Base-by-base conservation (phyloP, 352 stramenopile species). In the Pythium phragmitis region DNA sequence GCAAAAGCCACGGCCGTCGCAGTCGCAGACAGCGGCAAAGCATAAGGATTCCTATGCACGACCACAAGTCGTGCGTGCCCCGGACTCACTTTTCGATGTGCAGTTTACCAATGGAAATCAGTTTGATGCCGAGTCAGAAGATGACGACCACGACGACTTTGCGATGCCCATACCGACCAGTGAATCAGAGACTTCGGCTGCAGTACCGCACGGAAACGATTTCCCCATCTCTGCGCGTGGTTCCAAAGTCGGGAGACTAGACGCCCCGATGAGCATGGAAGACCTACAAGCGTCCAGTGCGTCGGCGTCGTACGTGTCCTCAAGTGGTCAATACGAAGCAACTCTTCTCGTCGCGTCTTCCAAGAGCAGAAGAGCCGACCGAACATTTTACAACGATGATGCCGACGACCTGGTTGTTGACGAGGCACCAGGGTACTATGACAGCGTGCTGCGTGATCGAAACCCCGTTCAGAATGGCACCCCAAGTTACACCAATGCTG, bases 361-460 rank as follows among this genome's bases (percentile, higher is more conserved):
- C 5, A 66, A 46, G 34, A 49, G 16, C 36, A 57, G 9, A 39
- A 21, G 42, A 36, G 14, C 41, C 6, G 66, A 68, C 17, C 59
- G 55, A 50, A 72, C 66, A 1, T 72, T 72, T 17, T 72, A 72
- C 54, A 50, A 34, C 7, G 55, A 58, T 26, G 62, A 73, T 42
- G 62, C 41, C 8, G 79, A 89, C 28, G 71, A 85, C 17, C 33
- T 82, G 3, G 77, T 92, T 2, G 71, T 87, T 49, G 81, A 92
- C 36, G 73, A 90, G 37, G 72, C 71, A 0, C 78, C 81, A 23
- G 76, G 79, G 3, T 90, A 81, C 46, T 89, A 89, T 55, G 80
- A 89, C 34, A 64, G 28, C 19, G 28, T 58, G n/a, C 17, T 50
- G 1, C 28, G 16, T 26, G 54, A 49, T 2, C 17, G 43, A 28